Evolutionary conservation across 352 stramenopile species (phyloP).

Genomic region (Thalassiosira livingstoniorum): DNA sequence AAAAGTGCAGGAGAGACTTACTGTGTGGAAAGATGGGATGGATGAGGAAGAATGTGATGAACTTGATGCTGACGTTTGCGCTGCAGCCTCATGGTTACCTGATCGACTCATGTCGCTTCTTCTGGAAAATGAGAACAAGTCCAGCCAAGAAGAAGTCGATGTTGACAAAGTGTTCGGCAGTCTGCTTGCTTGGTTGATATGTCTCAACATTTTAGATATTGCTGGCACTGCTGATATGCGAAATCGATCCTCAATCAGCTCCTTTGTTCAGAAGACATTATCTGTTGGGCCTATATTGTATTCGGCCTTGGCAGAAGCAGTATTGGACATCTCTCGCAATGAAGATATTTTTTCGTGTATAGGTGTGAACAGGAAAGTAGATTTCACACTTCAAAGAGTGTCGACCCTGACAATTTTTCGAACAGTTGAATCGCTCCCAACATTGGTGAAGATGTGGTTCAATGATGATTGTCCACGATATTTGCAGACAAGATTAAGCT

Average conservation of each 20-base stretch:
- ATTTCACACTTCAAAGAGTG: constrained; percentile 60
- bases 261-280: constrained; percentile 65
- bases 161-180: constrained; percentile 39
- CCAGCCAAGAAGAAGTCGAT: constrained; percentile 11
- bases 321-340: constrained; percentile 55
- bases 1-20: constrained; percentile 40
- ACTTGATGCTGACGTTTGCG: constrained; percentile 70
- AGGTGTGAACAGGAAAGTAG: constrained; percentile 25
- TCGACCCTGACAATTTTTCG: constrained; percentile 70
- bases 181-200: constrained; percentile 72
- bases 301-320: constrained; percentile 57
- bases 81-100: constrained; percentile 66
- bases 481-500: constrained; percentile 51
- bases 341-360: constrained; percentile 52
- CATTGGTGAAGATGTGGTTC: constrained; percentile 77
- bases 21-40: constrained; percentile 63
- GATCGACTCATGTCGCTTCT: constrained; percentile 63
- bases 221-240: constrained; percentile 59
- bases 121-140: constrained; percentile 44
- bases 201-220: constrained; percentile 64
- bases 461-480: constrained; percentile 75
- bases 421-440: constrained; percentile 78
- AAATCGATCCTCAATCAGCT: constrained; percentile 70
- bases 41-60: constrained; percentile 70
- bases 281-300: constrained; percentile 61